phyloP scores from a whole-genome alignment of 768 basidiomycete genomes.

The Solioccasus polychromus region DNA sequence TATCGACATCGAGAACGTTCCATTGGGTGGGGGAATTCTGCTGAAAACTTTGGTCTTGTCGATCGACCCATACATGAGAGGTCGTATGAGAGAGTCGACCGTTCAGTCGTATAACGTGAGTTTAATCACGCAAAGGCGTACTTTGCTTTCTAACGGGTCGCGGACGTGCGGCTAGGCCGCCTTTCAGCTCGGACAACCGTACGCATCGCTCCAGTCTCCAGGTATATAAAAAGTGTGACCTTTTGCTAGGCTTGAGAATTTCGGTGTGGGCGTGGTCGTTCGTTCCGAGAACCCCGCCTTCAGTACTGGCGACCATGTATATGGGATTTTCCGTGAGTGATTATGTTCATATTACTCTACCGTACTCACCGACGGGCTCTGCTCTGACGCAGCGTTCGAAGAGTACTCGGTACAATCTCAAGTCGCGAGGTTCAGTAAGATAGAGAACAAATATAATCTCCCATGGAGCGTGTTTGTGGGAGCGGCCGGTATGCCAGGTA shows the following conservation, averaged over 20 bases:
- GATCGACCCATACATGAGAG: slow-evolving; percentile 47
- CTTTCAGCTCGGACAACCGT: slow-evolving; percentile 18
- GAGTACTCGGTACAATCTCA: slow-evolving; percentile 12
- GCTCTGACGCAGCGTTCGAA: slow-evolving; percentile 31
- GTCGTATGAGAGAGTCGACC: slow-evolving; percentile 35
- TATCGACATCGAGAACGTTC: slow-evolving; percentile 48
- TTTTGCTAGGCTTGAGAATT: slow-evolving; percentile 22
- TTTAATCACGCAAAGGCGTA: not conserved
- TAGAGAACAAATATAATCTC: slow-evolving; percentile 28
- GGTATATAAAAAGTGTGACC: not conserved
- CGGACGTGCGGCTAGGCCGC: slow-evolving; percentile 1
- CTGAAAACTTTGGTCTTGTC: slow-evolving; percentile 48
- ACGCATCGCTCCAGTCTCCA: not conserved
- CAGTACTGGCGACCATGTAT: slow-evolving; percentile 4
- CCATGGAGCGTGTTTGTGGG: slow-evolving; percentile 32
- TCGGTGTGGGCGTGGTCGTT: slow-evolving; percentile 37
- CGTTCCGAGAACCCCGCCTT: slow-evolving; percentile 11
- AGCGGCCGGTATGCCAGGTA: slow-evolving; percentile 31
- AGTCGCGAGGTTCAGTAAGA: not conserved
- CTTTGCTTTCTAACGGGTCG: not conserved
- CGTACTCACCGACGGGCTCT: slow-evolving; percentile 38
- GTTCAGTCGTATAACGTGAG: slow-evolving; percentile 14
- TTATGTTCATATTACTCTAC: slow-evolving; percentile 35
- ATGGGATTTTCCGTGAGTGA: slow-evolving; percentile 30
- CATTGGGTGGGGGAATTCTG: slow-evolving; percentile 45